These are phyloP conservation scores for Sodiomyces alkalinus DNA, from an alignment of 2,329 filamentous ascomycete genomes.

Conservation along the genomic window DNA sequence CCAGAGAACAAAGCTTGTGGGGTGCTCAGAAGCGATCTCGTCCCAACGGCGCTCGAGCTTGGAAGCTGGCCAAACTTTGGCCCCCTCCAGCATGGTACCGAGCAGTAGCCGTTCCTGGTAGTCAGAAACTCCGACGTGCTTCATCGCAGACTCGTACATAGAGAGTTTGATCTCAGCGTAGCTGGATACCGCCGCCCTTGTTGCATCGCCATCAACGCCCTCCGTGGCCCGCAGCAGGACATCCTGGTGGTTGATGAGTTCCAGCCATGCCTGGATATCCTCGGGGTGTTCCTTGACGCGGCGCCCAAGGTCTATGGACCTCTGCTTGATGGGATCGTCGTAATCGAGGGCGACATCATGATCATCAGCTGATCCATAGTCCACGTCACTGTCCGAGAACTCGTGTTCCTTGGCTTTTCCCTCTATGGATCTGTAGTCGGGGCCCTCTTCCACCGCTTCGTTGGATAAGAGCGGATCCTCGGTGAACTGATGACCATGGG, in stretches of 20 bases:
- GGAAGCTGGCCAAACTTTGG: slow-evolving; percentile 47
- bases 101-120: slow-evolving; percentile 47
- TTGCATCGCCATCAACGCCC: slow-evolving; percentile 26
- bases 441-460: slow-evolving; percentile 23
- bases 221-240: slow-evolving; percentile 39
- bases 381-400: slow-evolving; percentile 31
- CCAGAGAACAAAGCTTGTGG: slow-evolving; percentile 53
- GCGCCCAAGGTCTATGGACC: slow-evolving; percentile 45
- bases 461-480: not conserved
- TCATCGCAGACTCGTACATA: slow-evolving; percentile 64
- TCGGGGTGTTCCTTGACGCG: slow-evolving; percentile 49
- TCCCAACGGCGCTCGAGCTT: slow-evolving; percentile 6
- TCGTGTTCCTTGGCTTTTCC: slow-evolving; percentile 40
- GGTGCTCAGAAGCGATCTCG: slow-evolving; percentile 35
- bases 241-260: slow-evolving; percentile 67
- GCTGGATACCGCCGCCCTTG: slow-evolving; percentile 47
- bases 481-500: too few relatives aligned
- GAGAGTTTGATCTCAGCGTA: slow-evolving; percentile 68
- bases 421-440: slow-evolving; percentile 51
- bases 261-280: slow-evolving; percentile 60
- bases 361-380: slow-evolving; percentile 28
- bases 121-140: slow-evolving; percentile 28
- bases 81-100: slow-evolving; percentile 58
- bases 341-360: slow-evolving; percentile 16
- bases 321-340: slow-evolving; percentile 33